Base-by-base conservation (phyloP, 225 moss, liverwort and hornwort genomes). In the Marchantia polymorpha region DNA sequence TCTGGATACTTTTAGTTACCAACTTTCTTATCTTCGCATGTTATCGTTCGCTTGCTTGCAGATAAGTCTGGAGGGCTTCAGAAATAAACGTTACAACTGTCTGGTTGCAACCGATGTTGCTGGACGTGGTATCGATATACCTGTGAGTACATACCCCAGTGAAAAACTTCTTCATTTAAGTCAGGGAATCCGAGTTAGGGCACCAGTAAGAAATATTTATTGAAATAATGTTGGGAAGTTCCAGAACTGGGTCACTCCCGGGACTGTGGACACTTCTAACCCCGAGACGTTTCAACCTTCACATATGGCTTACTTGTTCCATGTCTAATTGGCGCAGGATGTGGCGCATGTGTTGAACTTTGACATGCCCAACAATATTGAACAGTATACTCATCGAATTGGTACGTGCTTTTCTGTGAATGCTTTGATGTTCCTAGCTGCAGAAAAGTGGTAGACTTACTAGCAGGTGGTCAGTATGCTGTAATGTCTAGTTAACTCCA, bases 51-150 rank as follows among this genome's bases (percentile, higher is more conserved):
- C 39, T 29, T 74, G 48, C 81, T 30, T 85, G 61, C 88, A 94
- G 94, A 94, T 97, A 10, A 99, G 97, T 88, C 89, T 99, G 82
- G 97, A 99, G 75, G 97, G 97, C 30, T 99, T 99, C 81, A 91
- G 97, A 79, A 99, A 93, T 86, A 99, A 99, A 83, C 90, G 95
- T 64, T 99, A 91, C 75, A 99, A 99, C 80, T 99, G 97, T 81
- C 84, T 99, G 82, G 97, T 99, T 77, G 97, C 97, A 39, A 92
- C 97, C 10, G 95, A 99, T 85, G 97, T 95, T 80, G 93, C 93
- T 25, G 97, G 97, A 78, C 97, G 97, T 87, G 97, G 97, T 83
- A 99, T 99, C 59, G 97, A 99, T 85, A 99, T 99, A 85, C 97
- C 97, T 76, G 94, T 94, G 87, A 86, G 86, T 77, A 8, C 25